These are phyloP conservation scores for Colletotrichum simmondsii DNA, from an alignment of 2,329 filamentous ascomycete species.

Conservation along the genomic window DNA sequence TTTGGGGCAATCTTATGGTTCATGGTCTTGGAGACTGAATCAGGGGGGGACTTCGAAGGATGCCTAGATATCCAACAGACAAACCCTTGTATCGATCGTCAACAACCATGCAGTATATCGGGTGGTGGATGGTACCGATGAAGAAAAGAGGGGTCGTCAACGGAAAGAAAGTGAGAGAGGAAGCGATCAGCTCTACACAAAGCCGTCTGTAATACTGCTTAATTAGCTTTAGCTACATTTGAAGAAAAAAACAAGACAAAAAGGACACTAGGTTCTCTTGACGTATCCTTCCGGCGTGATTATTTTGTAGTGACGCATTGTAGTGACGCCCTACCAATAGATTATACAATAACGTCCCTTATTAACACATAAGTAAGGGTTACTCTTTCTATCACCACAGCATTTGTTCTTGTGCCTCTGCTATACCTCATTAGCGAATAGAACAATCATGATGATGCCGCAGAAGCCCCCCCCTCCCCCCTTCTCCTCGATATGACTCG, in stretches of 20 bases:
- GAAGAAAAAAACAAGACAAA: not conserved
- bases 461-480: too few relatives aligned
- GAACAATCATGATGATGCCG: too few relatives aligned
- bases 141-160: not conserved
- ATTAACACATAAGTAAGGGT: too few relatives aligned
- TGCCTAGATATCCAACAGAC: too few relatives aligned
- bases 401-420: too few relatives aligned
- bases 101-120: not conserved
- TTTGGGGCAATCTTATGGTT: not conserved
- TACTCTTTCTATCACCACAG: too few relatives aligned
- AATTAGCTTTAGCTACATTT: constrained; percentile 19
- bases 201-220: constrained; percentile 22
- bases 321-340: too few relatives aligned
- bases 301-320: not conserved
- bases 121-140: not conserved
- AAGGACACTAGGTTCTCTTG: not conserved
- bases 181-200: not conserved
- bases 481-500: too few relatives aligned
- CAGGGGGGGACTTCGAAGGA: too few relatives aligned
- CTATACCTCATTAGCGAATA: too few relatives aligned
- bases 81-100: too few relatives aligned
- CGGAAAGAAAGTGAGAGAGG: not conserved
- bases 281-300: not conserved
- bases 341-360: too few relatives aligned
- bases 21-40: not conserved